Base-by-base conservation (phyloP, 176 grass and related monocot species). In the Carex parvula region DNA sequence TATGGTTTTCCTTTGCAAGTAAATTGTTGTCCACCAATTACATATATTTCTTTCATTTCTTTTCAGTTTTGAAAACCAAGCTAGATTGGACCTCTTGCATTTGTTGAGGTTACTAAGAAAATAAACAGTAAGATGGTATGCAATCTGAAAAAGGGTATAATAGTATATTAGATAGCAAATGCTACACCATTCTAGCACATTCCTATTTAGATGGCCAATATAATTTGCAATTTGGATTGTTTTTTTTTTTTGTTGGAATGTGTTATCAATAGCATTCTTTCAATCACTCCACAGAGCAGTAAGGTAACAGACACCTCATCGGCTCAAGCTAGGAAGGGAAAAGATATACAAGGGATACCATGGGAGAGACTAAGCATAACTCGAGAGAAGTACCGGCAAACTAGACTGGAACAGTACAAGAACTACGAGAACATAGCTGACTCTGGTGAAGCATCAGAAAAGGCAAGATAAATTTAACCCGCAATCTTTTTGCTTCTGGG, bases 301-400 rank as follows among this genome's bases (percentile, higher is more conserved):
- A 92, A 94, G 33, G 88, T 90, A 80, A 83, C 87, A 59, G 96
- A 99, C 84, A 95, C 91, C 80, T 93, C 89, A 12, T 88, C 91
- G 58, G 88, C 87, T 3, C 91, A 99, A 87, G 96, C 91, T 63
- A 94, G 90, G 77, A 95, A 92, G 89, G 96, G 93, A 86, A 95
- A 89, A 73, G 96, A 99, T 48, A 95, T 99, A 53, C 96, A 99
- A 89, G 96, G 96, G 81, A 99, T 99, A 89, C 91, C 90, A 60
- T 99, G 97, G 97, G 84, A 89, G n/a, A 85, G 73, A 64, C 72
- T 99, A 71, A 70, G 76, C 78, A 90, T 96, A 82, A 90, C 93
- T 13, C 84, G 97, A 60, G 90, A 99, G 39, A 95, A 89, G 69
- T 99, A 94, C 81, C 89, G 97, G 39, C 83, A 99, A 75, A 92